These are phyloP conservation scores for Daldinia sp. DNA, from an alignment of 2,329 filamentous ascomycete species.

Conservation along the genomic window DNA sequence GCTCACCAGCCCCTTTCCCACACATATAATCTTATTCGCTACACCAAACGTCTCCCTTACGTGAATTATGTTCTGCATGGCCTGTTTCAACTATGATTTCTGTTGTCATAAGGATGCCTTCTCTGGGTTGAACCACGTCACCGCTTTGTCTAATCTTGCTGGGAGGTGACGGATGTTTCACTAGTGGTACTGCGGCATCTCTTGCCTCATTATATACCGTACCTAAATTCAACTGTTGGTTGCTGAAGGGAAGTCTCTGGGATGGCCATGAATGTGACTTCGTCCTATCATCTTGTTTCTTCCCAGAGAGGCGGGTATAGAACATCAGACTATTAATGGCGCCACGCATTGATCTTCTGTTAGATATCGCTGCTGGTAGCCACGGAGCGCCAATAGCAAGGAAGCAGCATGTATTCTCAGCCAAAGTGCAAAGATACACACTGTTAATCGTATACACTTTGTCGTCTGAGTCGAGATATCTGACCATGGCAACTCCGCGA, in stretches of 20 bases:
- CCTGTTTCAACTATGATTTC: neutral
- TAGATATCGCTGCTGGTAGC: neutral
- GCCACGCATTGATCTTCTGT: neutral
- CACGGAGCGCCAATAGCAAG: neutral
- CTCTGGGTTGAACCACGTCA: neutral
- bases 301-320: neutral
- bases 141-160: neutral
- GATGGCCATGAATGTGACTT: neutral
- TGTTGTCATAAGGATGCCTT: neutral
- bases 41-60: no score
- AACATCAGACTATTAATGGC: neutral
- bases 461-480: neutral
- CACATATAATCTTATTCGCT: no score
- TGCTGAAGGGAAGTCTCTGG: neutral
- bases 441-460: neutral
- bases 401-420: neutral
- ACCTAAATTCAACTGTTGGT: no score
- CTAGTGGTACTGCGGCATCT: neutral
- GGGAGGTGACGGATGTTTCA: neutral
- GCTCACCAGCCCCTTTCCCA: no score
- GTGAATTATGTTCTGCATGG: neutral
- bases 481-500: neutral
- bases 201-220: neutral
- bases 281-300: no score
- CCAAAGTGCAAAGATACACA: neutral